A percentile compares a stretch with the other conserved stretches of the same genome.
Evolutionary conservation across 2,329 filamentous ascomycete genomes (phyloP).

Genomic region (Fusarium illudens): DNA sequence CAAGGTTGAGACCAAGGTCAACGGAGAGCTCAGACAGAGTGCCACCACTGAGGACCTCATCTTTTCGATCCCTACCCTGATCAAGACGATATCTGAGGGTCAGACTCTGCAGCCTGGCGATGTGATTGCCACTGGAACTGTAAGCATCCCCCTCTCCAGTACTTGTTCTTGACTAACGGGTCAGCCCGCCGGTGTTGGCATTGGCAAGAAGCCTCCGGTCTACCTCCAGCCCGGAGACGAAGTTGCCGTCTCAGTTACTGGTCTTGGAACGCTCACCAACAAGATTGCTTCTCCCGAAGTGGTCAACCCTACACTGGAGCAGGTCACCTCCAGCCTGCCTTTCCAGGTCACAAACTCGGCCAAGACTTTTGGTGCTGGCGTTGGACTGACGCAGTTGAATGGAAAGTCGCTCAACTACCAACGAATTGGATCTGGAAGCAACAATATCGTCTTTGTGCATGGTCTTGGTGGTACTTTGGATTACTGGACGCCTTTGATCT

Average conservation of each 20-base stretch:
- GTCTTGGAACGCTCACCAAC: conserved; percentile 29
- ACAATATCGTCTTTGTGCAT: conserved; percentile 60
- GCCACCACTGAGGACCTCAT: conserved; percentile 57
- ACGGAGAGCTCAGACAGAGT: conserved; percentile 56
- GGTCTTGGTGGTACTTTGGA: conserved; percentile 59
- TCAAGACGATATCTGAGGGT: conserved; percentile 52
- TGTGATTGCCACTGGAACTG: conserved; percentile 56
- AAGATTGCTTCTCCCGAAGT: conserved; percentile 6
- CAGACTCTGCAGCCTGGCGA: conserved; percentile 56
- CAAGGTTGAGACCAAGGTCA: conserved; percentile 54
- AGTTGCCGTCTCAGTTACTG: conserved; percentile 47
- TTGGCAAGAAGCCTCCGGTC: conserved; percentile 51
- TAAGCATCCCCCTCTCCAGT: conserved; percentile 4
- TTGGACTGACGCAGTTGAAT: conserved; percentile 49
- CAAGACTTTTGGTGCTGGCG: conserved; percentile 18
- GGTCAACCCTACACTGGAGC: neutral
- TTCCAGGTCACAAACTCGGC: conserved; percentile 25
- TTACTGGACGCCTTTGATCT: conserved; percentile 56
- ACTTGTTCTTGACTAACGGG: neutral
- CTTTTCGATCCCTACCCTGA: conserved; percentile 53
- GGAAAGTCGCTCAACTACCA: conserved; percentile 53
- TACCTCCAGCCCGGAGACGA: conserved; percentile 54
- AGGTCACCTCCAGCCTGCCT: conserved; percentile 1
- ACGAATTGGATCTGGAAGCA: conserved; percentile 36
- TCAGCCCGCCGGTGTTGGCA: conserved; percentile 55